Conservation (phyloP, 352 stramenopile genomes). For the Phytophthora nicotianae region DNA sequence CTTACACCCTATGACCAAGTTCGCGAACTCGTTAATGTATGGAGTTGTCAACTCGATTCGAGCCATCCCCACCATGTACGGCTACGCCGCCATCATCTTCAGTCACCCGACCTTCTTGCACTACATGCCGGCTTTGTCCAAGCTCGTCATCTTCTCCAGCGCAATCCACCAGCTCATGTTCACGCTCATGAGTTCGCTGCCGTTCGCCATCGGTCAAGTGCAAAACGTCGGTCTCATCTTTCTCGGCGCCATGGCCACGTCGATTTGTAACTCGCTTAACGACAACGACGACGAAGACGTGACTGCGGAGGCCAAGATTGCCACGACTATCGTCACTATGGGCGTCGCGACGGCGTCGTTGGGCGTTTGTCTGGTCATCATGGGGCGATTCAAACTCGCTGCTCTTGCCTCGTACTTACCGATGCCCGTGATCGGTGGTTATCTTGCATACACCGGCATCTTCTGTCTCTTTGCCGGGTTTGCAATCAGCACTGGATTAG, state of each 20-base stretch:
- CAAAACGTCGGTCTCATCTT: slow-evolving; percentile 99
- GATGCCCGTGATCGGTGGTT: slow-evolving; percentile 96
- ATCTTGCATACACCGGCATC: slow-evolving; percentile 97
- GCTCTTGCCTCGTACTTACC: slow-evolving; percentile 95
- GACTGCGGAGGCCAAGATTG: slow-evolving; percentile 77
- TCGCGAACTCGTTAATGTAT: slow-evolving; percentile 78
- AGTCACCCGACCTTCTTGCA: slow-evolving; percentile 83
- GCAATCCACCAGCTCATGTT: slow-evolving; percentile 94
- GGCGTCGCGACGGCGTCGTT: slow-evolving; percentile 90
- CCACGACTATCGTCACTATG: slow-evolving; percentile 94
- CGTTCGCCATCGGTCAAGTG: slow-evolving; percentile 97
- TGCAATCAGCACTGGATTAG: slow-evolving; percentile 86
- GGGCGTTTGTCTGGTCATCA: slow-evolving; percentile 91
- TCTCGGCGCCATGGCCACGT: slow-evolving; percentile 93
- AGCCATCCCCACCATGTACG: slow-evolving; percentile 93
- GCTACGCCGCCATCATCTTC: slow-evolving; percentile 96
- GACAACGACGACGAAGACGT: slow-evolving; percentile 49
- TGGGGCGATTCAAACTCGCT: slow-evolving; percentile 94
- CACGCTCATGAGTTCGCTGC: slow-evolving; percentile 88
- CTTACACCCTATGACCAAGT: slow-evolving; percentile 30
- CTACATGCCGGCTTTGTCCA: slow-evolving; percentile 90
- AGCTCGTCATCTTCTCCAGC: slow-evolving; percentile 96
- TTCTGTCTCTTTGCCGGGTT: slow-evolving; percentile 94
- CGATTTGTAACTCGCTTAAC: slow-evolving; percentile 78
- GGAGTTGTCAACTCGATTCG: slow-evolving; percentile 93